phyloP scores from a whole-genome alignment of 768 basidiomycete genomes.

The Baorangia bicolor region DNA sequence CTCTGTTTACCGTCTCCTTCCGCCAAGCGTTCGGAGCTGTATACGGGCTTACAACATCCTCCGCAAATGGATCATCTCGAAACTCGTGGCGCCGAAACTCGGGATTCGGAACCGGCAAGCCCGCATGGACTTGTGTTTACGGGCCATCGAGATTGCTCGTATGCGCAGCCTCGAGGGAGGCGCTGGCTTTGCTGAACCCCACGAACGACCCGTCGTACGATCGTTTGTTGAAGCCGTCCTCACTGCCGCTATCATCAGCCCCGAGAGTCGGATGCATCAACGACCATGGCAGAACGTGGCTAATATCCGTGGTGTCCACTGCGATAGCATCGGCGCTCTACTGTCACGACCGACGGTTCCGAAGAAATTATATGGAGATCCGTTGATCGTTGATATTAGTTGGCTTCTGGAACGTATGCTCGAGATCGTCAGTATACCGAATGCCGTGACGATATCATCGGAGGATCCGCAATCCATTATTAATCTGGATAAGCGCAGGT shows the following conservation, averaged over 20 bases:
- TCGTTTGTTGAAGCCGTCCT: conserved; percentile 81
- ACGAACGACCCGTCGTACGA: conserved; percentile 64
- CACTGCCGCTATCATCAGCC: conserved; percentile 72
- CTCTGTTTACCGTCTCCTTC: conserved; percentile 68
- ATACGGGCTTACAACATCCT: conserved; percentile 73
- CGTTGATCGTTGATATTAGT: conserved; percentile 71
- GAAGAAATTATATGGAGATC: conserved; percentile 44
- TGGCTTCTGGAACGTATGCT: conserved; percentile 83
- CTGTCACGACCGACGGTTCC: conserved; percentile 51
- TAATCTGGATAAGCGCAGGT: conserved; percentile 85
- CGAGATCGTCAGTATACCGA: conserved; percentile 74
- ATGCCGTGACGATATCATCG: conserved; percentile 56
- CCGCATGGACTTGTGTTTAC: conserved; percentile 71
- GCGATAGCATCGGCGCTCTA: conserved; percentile 60
- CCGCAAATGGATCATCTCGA: conserved; percentile 76
- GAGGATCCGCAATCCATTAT: conserved; percentile 60
- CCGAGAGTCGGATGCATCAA: conserved; percentile 74
- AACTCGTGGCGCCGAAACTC: conserved; percentile 62
- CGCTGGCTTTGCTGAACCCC: conserved; percentile 34
- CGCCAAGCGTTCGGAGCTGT: conserved; percentile 73
- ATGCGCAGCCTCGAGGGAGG: conserved; percentile 50
- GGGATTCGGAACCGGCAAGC: conserved; percentile 63
- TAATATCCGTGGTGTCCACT: conserved; percentile 53
- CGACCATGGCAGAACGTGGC: conserved; percentile 81
- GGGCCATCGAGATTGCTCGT: conserved; percentile 73